Conservation (phyloP, 2,329 filamentous ascomycete species). For the Eutypella sp. region DNA sequence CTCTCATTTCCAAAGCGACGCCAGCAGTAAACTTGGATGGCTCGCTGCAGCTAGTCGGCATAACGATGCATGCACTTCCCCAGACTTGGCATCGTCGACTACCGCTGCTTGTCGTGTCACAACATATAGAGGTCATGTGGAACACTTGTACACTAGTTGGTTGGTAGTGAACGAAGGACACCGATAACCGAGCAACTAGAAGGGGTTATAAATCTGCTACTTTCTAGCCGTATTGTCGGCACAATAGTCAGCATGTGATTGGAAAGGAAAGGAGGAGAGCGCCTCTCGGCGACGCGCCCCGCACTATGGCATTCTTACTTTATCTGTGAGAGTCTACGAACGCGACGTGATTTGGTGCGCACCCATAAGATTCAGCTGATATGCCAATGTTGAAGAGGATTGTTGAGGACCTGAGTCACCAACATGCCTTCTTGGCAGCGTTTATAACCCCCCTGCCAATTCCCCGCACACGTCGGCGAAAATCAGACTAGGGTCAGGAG, state of each 20-base stretch:
- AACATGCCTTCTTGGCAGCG: background rate
- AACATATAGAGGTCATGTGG: background rate
- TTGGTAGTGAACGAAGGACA: background rate
- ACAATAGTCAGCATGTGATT: too few species aligned
- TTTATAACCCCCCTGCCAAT: background rate
- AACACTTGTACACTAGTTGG: too few species aligned
- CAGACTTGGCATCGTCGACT: slow-evolving; percentile 1
- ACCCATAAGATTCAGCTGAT: too few species aligned
- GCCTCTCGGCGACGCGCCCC: too few species aligned
- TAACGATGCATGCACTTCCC: background rate
- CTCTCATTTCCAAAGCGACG: background rate
- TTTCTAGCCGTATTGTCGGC: too few species aligned
- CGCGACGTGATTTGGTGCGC: too few species aligned
- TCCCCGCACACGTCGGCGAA: background rate
- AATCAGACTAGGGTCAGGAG: background rate
- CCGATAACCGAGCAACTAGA: background rate
- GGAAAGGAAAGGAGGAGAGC: too few species aligned
- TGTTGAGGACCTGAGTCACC: background rate
- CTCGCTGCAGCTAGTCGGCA: background rate
- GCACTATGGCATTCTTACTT: too few species aligned
- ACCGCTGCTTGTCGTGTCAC: background rate
- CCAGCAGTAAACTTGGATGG: background rate
- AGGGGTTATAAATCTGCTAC: background rate
- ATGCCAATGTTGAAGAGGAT: too few species aligned
- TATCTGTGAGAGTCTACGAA: too few species aligned